Conservation (phyloP, 2,329 filamentous ascomycete species). For the Aspergillus floridensis region DNA sequence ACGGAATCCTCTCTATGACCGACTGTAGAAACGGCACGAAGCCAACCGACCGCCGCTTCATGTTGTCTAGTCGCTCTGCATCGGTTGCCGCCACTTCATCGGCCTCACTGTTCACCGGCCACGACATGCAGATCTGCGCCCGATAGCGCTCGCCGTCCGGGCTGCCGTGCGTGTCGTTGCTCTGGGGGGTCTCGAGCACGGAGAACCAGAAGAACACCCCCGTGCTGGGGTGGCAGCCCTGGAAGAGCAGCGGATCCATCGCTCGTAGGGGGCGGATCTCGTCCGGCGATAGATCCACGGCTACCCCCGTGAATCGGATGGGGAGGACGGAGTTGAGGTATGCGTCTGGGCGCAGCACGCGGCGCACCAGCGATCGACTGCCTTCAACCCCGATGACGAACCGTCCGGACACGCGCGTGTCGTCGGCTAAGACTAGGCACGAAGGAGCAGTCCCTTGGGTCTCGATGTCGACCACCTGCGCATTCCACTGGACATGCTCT, state of each 20-base stretch:
- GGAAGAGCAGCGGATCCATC: constrained; percentile 44
- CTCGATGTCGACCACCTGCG: constrained; percentile 9
- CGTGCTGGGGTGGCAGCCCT: constrained; percentile 25
- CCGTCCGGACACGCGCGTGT: constrained; percentile 9
- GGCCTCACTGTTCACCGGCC: constrained; percentile 37
- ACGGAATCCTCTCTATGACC: constrained; percentile 25
- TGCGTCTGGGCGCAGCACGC: constrained; percentile 22
- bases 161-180: constrained; percentile 34
- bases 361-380: constrained; percentile 22
- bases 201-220: constrained; percentile 30
- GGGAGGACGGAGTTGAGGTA: constrained; percentile 21
- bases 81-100: constrained; percentile 37
- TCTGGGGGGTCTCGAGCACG: constrained; percentile 44
- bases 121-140: constrained; percentile 50
- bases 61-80: constrained; percentile 36
- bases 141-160: constrained; percentile 35
- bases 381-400: constrained; percentile 24
- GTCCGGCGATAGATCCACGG: constrained; percentile 46
- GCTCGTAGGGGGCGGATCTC: constrained; percentile 58
- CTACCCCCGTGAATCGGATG: constrained; percentile 25
- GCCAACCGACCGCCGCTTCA: constrained; percentile 35
- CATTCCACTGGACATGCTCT: constrained; percentile 21
- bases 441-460: not conserved
- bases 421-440: constrained; percentile 12
- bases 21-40: constrained; percentile 26